Percentiles rank a stretch among this genome's conserved stretches.
Evolutionary conservation across 78 protist genomes (phyloP).

Genomic region (Trichosphaerium sp.): DNA sequence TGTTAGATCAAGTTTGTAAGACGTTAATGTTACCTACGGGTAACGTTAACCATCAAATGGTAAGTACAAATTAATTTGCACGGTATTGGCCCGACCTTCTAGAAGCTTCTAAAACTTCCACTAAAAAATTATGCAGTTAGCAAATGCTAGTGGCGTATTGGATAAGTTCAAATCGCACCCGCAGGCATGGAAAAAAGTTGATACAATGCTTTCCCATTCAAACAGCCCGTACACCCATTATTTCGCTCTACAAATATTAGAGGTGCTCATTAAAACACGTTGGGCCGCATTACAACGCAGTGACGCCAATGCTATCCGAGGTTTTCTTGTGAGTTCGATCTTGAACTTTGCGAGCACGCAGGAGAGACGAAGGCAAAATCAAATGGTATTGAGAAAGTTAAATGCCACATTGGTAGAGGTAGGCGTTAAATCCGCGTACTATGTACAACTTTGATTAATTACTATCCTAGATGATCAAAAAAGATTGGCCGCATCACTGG

Average conservation of each 20-base stretch:
- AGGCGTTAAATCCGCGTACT: not conserved
- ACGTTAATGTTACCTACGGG: too few species aligned
- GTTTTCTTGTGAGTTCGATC: not conserved
- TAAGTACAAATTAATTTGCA: too few species aligned
- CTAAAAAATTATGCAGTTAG: too few species aligned
- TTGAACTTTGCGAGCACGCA: not conserved
- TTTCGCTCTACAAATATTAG: slow-evolving; percentile 67
- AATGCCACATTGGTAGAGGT: slow-evolving; percentile 67
- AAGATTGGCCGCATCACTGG: slow-evolving; percentile 98
- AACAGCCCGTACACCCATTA: slow-evolving; percentile 36
- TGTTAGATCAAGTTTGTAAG: too few species aligned
- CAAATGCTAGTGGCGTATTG: too few species aligned
- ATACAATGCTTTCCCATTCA: slow-evolving; percentile 57
- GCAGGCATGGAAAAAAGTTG: slow-evolving; percentile 85
- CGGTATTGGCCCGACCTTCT: too few species aligned
- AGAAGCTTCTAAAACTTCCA: too few species aligned
- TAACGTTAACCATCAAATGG: too few species aligned
- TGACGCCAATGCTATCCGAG: too few species aligned
- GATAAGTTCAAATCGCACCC: slow-evolving; percentile 66
- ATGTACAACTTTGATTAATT: not conserved
- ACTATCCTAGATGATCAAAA: slow-evolving; percentile 76
- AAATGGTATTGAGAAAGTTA: slow-evolving; percentile 66
- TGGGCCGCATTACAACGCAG: too few species aligned
- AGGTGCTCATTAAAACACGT: slow-evolving; percentile 32
- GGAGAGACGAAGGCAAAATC: not conserved